Evolutionary conservation across 495 filamentous ascomycete genomes (phyloP).

Genomic region (Xeromyces bisporus): DNA sequence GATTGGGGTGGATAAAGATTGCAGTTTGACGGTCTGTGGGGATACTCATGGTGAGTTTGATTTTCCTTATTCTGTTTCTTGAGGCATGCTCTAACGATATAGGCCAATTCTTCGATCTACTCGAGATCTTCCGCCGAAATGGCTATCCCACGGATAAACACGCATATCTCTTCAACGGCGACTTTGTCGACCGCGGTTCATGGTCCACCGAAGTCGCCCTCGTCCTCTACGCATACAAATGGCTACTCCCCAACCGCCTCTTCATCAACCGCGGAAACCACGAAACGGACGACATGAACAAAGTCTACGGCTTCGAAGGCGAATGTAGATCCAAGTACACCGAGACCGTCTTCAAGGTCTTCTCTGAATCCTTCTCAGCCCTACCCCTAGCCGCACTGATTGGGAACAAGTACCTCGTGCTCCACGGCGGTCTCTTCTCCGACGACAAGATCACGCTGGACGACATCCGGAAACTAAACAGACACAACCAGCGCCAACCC

Average conservation of each 20-base stretch:
- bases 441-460: slow-evolving; percentile 87
- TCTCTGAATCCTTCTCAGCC: slow-evolving; percentile 96
- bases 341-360: slow-evolving; percentile 89
- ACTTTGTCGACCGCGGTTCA: slow-evolving; percentile 93
- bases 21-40: slow-evolving; percentile 82
- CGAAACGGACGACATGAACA: slow-evolving; percentile 99
- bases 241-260: slow-evolving; percentile 70
- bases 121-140: slow-evolving; percentile 90
- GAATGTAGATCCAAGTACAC: slow-evolving; percentile 97
- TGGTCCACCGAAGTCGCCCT: slow-evolving; percentile 96
- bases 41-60: slow-evolving; percentile 71
- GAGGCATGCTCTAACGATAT: too few species aligned
- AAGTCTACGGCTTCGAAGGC: slow-evolving; percentile 94
- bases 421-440: slow-evolving; percentile 94
- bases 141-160: slow-evolving; percentile 71
- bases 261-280: slow-evolving; percentile 98
- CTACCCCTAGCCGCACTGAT: slow-evolving; percentile 85
- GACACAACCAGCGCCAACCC: slow-evolving; percentile 88
- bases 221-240: slow-evolving; percentile 91
- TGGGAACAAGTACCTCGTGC: slow-evolving; percentile 76
- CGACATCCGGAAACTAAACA: slow-evolving; percentile 81
- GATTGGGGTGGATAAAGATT: slow-evolving; percentile 58
- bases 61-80: too few species aligned
- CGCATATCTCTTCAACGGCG: slow-evolving; percentile 94
- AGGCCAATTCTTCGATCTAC: slow-evolving; percentile 96